These are phyloP conservation scores for Aspergillus steynii DNA, from an alignment of 495 filamentous ascomycete species.

Conservation along the genomic window DNA sequence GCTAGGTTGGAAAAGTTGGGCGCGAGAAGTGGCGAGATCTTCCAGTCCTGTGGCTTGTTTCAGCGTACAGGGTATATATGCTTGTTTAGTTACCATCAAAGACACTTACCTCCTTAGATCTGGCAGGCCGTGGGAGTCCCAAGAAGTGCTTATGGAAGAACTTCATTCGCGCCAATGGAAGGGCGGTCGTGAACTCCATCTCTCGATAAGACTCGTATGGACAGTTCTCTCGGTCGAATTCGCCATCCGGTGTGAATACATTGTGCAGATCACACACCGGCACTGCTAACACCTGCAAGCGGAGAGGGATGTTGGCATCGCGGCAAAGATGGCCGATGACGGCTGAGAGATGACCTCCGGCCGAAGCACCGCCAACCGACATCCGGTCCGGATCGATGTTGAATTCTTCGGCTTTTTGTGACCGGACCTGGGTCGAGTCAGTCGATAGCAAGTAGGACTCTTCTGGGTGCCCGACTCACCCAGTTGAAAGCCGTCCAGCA, in stretches of 20 bases:
- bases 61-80: neutral
- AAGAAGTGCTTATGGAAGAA: conserved; percentile 42
- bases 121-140: conserved; percentile 34
- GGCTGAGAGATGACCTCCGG: conserved; percentile 41
- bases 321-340: conserved; percentile 40
- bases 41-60: conserved; percentile 31
- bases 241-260: conserved; percentile 33
- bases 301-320: conserved; percentile 33
- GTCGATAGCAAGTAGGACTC: neutral
- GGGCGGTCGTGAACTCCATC: conserved; percentile 39
- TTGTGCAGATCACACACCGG: conserved; percentile 39
- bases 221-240: conserved; percentile 36
- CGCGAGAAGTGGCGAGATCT: conserved; percentile 40
- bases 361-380: conserved; percentile 38
- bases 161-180: conserved; percentile 38
- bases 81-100: neutral
- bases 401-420: conserved; percentile 32
- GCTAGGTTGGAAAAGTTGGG: conserved; percentile 38
- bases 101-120: conserved; percentile 31
- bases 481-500: conserved; percentile 46
- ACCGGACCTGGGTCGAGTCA: conserved; percentile 29
- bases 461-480: conserved; percentile 24
- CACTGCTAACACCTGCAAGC: conserved; percentile 37
- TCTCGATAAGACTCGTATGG: conserved; percentile 42
- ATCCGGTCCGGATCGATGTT: conserved; percentile 33